Evolutionary conservation across 805 yeast species (phyloP), one percentile per base, ranked within the genome.

Genomic region (Yamadazyma sp.): DNA sequence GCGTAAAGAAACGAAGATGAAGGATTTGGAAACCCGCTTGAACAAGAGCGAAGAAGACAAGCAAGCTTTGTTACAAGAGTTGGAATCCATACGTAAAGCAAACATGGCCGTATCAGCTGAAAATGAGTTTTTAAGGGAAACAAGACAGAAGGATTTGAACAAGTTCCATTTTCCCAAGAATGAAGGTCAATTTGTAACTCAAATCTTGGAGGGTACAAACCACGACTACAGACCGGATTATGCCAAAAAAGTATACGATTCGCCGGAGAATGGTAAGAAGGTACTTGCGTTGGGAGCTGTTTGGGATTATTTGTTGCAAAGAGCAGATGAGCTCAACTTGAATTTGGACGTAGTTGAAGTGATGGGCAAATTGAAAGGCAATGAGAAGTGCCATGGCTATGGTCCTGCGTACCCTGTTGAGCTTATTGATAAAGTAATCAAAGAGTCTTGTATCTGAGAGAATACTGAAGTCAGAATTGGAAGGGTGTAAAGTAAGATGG

Each of bases 311-410:
- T 59, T 88, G 32, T 66, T 58, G 40, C 61, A 71, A 46, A 65
- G 67, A 41, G 60, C 71, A 16, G 76, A 70, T 39, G 69, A 66
- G 28, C 59, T 67, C n/a, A 70, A 73, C 35, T 37, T 53, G 22
- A 74, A 77, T 22, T 51, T 84, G 27, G 84, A 84, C 53, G 64
- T 84, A 28, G 59, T 67, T n/a, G 62, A 57, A 24, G 75, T 86
- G 3, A 78, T 87, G 81, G 55, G 61, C 13, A 58, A 56, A 18
- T 65, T 88, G 37, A 75, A 70, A 52, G 95, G 93, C 1, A 57
- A 72, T 22, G 95, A 85, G 54, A 70, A 65, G 25, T 87, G 95
- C 53, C 91, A 86, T 54, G 93, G 90, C 2, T 73, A 66, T 50
- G 96, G 95, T 0, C 84, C 86, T 6, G 85, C 84, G 1, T 80